These are phyloP conservation scores for Chernovozyma aurita DNA, from an alignment of 1,139 yeast species.

Conservation along the genomic window DNA sequence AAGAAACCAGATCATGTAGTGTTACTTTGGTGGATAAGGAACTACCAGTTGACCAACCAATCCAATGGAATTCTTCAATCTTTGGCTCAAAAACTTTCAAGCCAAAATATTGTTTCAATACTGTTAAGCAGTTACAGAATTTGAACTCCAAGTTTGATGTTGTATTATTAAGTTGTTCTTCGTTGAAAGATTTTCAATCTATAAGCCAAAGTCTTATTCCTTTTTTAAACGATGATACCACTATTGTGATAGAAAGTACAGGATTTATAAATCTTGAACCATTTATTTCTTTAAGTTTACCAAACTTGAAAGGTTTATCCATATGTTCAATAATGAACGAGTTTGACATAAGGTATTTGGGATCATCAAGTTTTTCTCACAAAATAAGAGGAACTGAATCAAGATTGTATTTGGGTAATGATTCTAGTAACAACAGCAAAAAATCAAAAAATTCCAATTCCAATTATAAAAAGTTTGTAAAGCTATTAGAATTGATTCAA, in stretches of 20 bases:
- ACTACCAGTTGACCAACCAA: conserved; percentile 2
- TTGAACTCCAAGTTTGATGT: conserved; percentile 26
- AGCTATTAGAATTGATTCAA: conserved; percentile 31
- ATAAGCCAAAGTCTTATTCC: conserved; percentile 24
- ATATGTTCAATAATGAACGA: conserved; percentile 63
- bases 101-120: conserved; percentile 19
- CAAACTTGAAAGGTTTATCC: conserved; percentile 29
- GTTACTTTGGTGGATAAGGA: conserved; percentile 30
- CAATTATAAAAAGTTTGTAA: conserved; percentile 25
- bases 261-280: conserved; percentile 72
- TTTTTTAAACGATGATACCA: conserved; percentile 30
- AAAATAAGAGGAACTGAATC: conserved; percentile 28
- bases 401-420: conserved; percentile 36
- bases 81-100: conserved; percentile 17
- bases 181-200: conserved; percentile 42
- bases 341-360: conserved; percentile 49
- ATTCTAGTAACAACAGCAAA: conserved; percentile 6
- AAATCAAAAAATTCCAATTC: conserved; percentile 8
- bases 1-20: conserved; percentile 32
- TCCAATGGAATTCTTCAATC: conserved; percentile 14
- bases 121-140: conserved; percentile 16
- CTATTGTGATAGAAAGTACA: conserved; percentile 61
- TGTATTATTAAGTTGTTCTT: conserved; percentile 30
- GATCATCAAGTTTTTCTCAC: conserved; percentile 22
- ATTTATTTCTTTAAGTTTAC: conserved; percentile 42